Evolutionary conservation across 495 filamentous ascomycete species (phyloP).

Genomic region (Terfezia claveryi): DNA sequence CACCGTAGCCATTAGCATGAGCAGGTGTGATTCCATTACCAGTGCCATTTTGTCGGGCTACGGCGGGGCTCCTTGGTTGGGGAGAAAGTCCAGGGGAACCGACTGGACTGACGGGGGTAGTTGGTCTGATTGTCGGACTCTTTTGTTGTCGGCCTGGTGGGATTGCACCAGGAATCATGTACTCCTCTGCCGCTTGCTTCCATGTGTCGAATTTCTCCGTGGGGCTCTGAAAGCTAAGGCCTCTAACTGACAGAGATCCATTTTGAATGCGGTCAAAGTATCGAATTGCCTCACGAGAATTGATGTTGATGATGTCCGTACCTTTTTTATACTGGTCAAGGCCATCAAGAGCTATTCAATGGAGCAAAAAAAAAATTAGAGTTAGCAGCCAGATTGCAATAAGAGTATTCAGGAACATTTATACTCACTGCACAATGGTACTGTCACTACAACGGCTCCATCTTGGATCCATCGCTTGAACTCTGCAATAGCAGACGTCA

Average conservation of each 20-base stretch:
- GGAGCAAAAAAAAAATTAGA: neutral
- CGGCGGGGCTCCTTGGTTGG: neutral
- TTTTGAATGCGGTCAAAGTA: slow-evolving; percentile 44
- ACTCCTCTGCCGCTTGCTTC: slow-evolving; percentile 37
- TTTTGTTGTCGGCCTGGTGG: slow-evolving; percentile 17
- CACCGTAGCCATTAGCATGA: neutral
- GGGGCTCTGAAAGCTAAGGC: slow-evolving; percentile 32
- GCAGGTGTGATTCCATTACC: slow-evolving; percentile 11
- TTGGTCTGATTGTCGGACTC: slow-evolving; percentile 6
- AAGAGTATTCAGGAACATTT: neutral
- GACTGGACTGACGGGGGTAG: slow-evolving; percentile 25
- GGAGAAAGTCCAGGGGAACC: neutral
- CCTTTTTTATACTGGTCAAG: slow-evolving; percentile 34
- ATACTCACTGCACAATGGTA: slow-evolving; percentile 43
- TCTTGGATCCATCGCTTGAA: slow-evolving; percentile 47
- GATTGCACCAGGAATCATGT: slow-evolving; percentile 24
- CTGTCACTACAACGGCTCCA: slow-evolving; percentile 40
- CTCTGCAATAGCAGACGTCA: slow-evolving; percentile 45
- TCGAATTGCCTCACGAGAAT: slow-evolving; percentile 40
- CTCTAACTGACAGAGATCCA: slow-evolving; percentile 27
- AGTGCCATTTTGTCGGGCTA: neutral
- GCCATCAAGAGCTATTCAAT: slow-evolving; percentile 15
- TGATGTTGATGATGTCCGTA: slow-evolving; percentile 32
- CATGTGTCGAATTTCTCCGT: slow-evolving; percentile 37
- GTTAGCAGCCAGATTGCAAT: slow-evolving; percentile 5